Evolutionary conservation across 345 rosid species (phyloP).

Genomic region (Eucalyptus microcorys): DNA sequence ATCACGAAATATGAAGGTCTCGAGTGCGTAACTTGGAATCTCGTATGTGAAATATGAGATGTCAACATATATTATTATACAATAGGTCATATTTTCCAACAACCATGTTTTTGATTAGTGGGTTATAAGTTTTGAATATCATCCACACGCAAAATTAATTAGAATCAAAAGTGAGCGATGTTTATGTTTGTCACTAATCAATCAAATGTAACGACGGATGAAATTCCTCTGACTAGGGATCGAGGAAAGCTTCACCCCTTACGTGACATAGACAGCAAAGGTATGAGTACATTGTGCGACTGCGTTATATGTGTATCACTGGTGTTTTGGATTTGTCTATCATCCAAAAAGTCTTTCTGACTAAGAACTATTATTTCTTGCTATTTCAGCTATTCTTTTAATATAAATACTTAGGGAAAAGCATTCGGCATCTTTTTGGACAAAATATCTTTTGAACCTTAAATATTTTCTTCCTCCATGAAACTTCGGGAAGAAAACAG

Average conservation of each 20-base stretch:
- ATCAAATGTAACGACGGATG: background rate
- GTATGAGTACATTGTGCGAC: background rate
- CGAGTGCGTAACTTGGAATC: background rate
- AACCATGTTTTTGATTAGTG: background rate
- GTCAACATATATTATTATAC: background rate
- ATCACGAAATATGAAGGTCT: background rate
- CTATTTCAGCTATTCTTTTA: background rate
- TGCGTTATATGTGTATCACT: background rate
- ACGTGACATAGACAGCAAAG: background rate
- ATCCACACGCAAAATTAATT: background rate
- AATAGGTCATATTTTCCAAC: background rate
- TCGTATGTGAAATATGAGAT: accelerated
- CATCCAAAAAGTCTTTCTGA: background rate
- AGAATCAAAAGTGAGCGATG: background rate
- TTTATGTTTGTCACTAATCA: background rate
- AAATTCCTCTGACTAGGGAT: background rate
- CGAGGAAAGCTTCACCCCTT: background rate
- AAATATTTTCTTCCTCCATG: background rate
- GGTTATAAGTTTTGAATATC: background rate
- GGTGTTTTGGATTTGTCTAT: background rate
- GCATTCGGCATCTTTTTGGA: background rate
- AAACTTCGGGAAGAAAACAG: background rate
- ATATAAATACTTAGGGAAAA: background rate
- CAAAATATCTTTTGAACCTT: too few relatives aligned
- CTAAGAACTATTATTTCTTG: background rate